Base-by-base conservation (phyloP, 192 early-diverging fungal species). In the Linnemannia schmuckeri region DNA sequence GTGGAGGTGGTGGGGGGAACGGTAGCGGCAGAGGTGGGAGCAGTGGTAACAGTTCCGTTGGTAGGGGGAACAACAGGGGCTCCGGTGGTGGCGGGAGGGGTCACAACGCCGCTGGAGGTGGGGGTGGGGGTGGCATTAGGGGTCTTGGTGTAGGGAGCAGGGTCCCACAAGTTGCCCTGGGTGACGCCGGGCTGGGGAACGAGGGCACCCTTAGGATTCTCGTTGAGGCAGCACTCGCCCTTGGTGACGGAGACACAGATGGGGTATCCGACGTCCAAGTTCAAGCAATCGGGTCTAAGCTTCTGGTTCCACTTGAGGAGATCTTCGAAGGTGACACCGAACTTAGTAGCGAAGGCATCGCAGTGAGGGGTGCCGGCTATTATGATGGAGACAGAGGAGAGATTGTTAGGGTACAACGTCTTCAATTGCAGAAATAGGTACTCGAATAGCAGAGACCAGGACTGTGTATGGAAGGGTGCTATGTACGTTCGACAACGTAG, bases 211-310 rank as follows among this genome's bases (percentile, higher is more conserved):
- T 42, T 72, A 7, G 70, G 61, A 46, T 57, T 63, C 38, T 71
- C 52, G 4, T 61, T 35, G 46, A 82, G 22, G 74, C 74, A 76
- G 68, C 74, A 70, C 1, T 82, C 68, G 30, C 80, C 80, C 7
- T 18, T 40, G 18, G 68, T 82, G 70, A 82, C 13, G 24, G 81
- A 82, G 57, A 82, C 71, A 52, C 81, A 82, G 47, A 82, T 77
- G 10, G 81, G 81, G 24, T 46, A 33, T 8, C 75, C 75, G 6
- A 66, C 75, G 35, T 77, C 81, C 13, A 82, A 52, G 75, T 82
- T 82, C 0, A 1, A 30, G 41, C 81, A 82, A 0, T 77, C 30
- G 1, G 12, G 5, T 4, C 66, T 41, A 0, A 82, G 33, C 75
- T 77, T 77, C 4, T 5, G 13, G 63, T 82, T 82, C 81, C 81